Percentiles rank a stretch among this genome's conserved stretches.
Conservation (phyloP, 345 rosid genomes). For the Isatis tinctoria region DNA sequence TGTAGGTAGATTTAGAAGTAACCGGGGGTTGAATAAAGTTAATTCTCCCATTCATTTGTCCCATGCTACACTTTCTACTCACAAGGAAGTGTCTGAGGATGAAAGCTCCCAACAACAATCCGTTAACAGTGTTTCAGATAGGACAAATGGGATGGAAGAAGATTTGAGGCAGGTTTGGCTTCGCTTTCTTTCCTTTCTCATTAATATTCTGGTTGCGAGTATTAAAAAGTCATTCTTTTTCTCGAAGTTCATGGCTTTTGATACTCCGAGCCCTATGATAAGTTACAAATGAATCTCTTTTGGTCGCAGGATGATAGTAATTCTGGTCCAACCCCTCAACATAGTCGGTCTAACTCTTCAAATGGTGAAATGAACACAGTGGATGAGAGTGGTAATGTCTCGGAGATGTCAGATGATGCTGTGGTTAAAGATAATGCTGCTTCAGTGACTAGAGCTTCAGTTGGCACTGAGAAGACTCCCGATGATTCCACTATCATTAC, state of each 20-base stretch:
- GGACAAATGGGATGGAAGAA: slow-evolving; percentile 22
- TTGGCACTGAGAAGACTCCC: slow-evolving; percentile 20
- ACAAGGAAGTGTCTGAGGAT: slow-evolving; percentile 58
- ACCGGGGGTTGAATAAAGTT: slow-evolving; percentile 27
- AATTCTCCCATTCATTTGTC: slow-evolving; percentile 31
- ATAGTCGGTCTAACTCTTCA: slow-evolving; percentile 41
- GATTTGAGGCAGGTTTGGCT: slow-evolving; percentile 41
- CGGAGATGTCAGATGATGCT: slow-evolving; percentile 30
- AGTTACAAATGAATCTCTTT: slow-evolving; percentile 1
- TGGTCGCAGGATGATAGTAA: slow-evolving; percentile 41
- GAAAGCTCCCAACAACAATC: slow-evolving; percentile 35
- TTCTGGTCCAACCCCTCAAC: slow-evolving; percentile 32
- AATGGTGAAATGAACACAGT: slow-evolving; percentile 36
- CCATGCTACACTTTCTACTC: slow-evolving; percentile 49
- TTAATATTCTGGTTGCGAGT: not conserved
- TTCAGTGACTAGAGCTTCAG: slow-evolving; percentile 7
- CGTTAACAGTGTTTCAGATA: slow-evolving; percentile 17
- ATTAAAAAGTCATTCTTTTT: not conserved
- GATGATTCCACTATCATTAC: slow-evolving; percentile 27
- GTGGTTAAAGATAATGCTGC: slow-evolving; percentile 18
- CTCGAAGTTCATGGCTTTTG: not conserved
- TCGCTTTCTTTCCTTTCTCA: not conserved
- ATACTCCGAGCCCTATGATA: not conserved
- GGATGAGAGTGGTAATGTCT: slow-evolving; percentile 27
- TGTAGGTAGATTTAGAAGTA: slow-evolving; percentile 36